Conservation (phyloP, 805 yeast species). For the Candida pini region DNA sequence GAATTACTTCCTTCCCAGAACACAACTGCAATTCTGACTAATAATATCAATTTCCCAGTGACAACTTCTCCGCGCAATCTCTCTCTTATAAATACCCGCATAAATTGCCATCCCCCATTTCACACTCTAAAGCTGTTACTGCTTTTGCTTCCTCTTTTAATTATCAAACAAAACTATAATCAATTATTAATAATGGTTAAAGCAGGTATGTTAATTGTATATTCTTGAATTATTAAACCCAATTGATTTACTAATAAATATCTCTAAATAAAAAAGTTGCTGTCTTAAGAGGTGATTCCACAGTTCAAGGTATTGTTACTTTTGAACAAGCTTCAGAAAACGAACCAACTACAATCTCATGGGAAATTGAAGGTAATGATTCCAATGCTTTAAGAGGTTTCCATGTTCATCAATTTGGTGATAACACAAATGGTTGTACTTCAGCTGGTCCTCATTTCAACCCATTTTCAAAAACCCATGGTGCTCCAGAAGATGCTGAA, state of each 20-base stretch:
- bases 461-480: constrained; percentile 85
- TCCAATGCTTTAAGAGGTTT: constrained; percentile 90
- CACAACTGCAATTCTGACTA: too few species aligned
- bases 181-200: too few species aligned
- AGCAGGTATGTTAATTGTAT: constrained; percentile 50
- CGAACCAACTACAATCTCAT: constrained; percentile 79
- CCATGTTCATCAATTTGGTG: constrained; percentile 98
- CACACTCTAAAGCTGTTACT: too few species aligned
- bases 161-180: too few species aligned
- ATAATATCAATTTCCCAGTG: too few species aligned
- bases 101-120: too few species aligned
- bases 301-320: constrained; percentile 78
- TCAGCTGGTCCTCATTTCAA: constrained; percentile 98
- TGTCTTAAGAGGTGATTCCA: constrained; percentile 91
- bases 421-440: constrained; percentile 98
- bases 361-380: constrained; percentile 86
- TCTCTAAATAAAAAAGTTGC: constrained; percentile 54
- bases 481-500: constrained; percentile 77
- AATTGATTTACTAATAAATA: background rate
- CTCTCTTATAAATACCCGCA: too few species aligned
- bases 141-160: too few species aligned
- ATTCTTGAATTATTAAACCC: too few species aligned
- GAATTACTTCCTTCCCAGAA: too few species aligned
- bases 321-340: constrained; percentile 79
- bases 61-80: too few species aligned